Base-by-base conservation (phyloP, 2,329 filamentous ascomycete species). In the Aspergillaceae sp. region DNA sequence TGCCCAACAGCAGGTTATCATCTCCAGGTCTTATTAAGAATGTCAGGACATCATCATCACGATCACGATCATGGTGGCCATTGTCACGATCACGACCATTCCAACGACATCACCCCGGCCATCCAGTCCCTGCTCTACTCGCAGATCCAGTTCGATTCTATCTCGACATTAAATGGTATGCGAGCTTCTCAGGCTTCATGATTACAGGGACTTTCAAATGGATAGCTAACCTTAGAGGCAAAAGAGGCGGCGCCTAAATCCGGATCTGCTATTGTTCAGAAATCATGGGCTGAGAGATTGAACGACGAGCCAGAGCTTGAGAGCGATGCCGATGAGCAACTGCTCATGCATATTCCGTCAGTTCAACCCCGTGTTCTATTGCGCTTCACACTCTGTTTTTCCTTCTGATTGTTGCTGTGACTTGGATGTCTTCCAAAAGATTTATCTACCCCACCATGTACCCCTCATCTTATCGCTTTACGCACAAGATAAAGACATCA, bases 301-400 rank as follows among this genome's bases (percentile, higher is more conserved):
- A 67, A 80, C 10, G 66, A 76, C 3, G 71, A 80, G 56, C 87
- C 89, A 0, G 86, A 94, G 69, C 76, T 98, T 29, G 79, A 78
- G 58, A 95, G 88, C 61, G 87, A 94, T 63, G 82, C 84, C 0
- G 92, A 97, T 64, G 89, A 95, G 72, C 89, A 98, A 72, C 69
- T 98, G n/a, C 72, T 98, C 46, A 87, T 98, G 76, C 83, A 84
- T 52, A 78, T 97, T 34, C 92, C 92, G 86, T 94, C 71, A 56
- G 86, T 51, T 30, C 30, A 37, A 8, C 33, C 42, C 9, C 36
- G 11, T 44, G 5, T 40, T 7, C 4, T 44, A 29, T 29, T 19
- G 19, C 19, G 10, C 7, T 44, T 41, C 4, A 34, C n/a, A 4
- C 7, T 11, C 38, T 41, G 33, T 29, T 38, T 27, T 40, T 5